phyloP scores from a whole-genome alignment of 139 green algal genomes.

The Picochlorum sp. region DNA sequence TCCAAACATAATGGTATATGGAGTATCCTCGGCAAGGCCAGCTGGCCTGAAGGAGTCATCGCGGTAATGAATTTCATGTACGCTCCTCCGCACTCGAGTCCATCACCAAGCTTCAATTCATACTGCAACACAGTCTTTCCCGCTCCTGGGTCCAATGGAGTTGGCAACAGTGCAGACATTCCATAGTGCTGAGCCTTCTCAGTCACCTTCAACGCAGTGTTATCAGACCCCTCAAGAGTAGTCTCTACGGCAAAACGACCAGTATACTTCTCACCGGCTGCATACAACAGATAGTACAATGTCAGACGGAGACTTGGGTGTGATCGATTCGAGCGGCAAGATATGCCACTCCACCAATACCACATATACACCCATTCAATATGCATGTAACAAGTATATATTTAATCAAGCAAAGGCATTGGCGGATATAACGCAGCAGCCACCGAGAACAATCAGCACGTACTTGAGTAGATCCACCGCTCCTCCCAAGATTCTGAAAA shows the following conservation, averaged over 20 bases:
- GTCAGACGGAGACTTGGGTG: too few species aligned
- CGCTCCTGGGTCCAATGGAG: conserved; percentile 39
- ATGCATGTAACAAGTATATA: too few species aligned
- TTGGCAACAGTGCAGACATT: conserved; percentile 41
- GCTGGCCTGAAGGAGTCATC: conserved; percentile 41
- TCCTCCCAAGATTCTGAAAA: conserved; percentile 18
- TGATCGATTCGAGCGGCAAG: too few species aligned
- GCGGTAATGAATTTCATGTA: conserved; percentile 87
- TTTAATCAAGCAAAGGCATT: too few species aligned
- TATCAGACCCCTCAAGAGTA: background rate
- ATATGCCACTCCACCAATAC: too few species aligned
- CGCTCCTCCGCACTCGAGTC: conserved; percentile 67
- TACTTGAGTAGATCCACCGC: conserved; percentile 23
- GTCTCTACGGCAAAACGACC: conserved; percentile 15
- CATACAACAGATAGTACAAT: background rate
- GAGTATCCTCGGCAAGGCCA: conserved; percentile 63
- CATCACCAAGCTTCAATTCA: conserved; percentile 63
- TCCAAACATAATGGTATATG: conserved; percentile 98
- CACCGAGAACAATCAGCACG: background rate
- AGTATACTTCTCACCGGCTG: conserved; percentile 22
- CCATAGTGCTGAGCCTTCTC: conserved; percentile 71
- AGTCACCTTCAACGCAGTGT: conserved; percentile 42
- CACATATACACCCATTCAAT: too few species aligned
- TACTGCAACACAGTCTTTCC: conserved; percentile 63
- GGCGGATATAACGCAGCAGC: too few species aligned